Evolutionary conservation across 768 basidiomycete genomes (phyloP).

Genomic region (Pisolithus marmoratus): DNA sequence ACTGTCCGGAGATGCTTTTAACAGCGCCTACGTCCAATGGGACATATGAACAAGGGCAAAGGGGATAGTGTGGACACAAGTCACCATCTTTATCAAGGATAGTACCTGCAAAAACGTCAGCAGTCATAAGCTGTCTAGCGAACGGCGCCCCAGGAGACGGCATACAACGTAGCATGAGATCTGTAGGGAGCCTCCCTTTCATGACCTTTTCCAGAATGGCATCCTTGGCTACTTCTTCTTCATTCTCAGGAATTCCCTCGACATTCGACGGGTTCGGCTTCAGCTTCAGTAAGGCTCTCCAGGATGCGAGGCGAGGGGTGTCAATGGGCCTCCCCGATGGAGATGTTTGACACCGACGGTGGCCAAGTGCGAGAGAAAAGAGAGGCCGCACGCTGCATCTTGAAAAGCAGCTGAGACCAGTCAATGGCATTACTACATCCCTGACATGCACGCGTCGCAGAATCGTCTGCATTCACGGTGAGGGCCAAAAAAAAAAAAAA

Average conservation of each 20-base stretch:
- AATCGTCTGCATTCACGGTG: slow-evolving; percentile 30
- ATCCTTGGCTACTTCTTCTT: slow-evolving; percentile 66
- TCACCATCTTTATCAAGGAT: slow-evolving; percentile 79
- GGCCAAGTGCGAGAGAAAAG: background rate
- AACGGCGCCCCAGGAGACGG: slow-evolving; percentile 17
- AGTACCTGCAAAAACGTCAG: slow-evolving; percentile 54
- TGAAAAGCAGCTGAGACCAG: background rate
- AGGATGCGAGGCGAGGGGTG: slow-evolving; percentile 15
- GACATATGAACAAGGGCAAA: slow-evolving; percentile 12
- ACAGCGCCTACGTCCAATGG: slow-evolving; percentile 58
- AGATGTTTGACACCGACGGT: background rate
- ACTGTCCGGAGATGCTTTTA: slow-evolving; percentile 82
- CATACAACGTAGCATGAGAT: slow-evolving; percentile 89
- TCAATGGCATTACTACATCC: slow-evolving; percentile 35
- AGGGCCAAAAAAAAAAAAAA: too few species aligned
- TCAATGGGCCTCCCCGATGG: background rate
- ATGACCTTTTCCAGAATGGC: slow-evolving; percentile 80
- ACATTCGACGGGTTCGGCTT: background rate
- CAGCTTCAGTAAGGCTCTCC: slow-evolving; percentile 21
- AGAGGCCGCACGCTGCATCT: background rate
- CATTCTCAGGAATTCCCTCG: slow-evolving; percentile 28
- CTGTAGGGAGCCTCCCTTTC: slow-evolving; percentile 82
- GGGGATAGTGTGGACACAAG: slow-evolving; percentile 13
- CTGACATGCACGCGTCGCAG: slow-evolving; percentile 13
- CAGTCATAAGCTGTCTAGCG: slow-evolving; percentile 5